phyloP scores from a whole-genome alignment of 345 rosid species.

The Eutrema yunnanense region DNA sequence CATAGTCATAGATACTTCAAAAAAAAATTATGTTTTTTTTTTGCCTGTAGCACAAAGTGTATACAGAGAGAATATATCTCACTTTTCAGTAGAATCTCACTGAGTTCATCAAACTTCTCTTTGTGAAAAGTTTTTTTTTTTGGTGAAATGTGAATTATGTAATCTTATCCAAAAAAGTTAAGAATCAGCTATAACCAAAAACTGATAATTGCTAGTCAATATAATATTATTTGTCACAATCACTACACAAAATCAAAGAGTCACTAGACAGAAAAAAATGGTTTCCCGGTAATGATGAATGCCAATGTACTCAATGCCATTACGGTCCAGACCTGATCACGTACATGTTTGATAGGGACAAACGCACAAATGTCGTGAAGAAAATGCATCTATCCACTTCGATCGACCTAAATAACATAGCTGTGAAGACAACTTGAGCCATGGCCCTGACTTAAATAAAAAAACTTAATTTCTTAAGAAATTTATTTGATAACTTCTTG shows the following conservation, averaged over 20 bases:
- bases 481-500: too few relatives aligned
- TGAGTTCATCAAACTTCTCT: constrained; percentile 13
- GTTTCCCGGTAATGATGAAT: neutral
- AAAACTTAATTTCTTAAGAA: too few relatives aligned
- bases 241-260: neutral
- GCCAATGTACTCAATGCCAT: neutral
- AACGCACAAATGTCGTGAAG: neutral
- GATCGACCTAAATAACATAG: too few relatives aligned
- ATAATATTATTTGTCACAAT: neutral
- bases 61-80: neutral
- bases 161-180: neutral
- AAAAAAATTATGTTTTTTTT: neutral
- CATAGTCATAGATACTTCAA: neutral
- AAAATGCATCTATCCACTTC: constrained; percentile 4
- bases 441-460: too few relatives aligned
- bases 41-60: constrained; percentile 17
- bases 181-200: constrained; percentile 1
- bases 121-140: neutral
- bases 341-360: neutral
- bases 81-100: constrained; percentile 2
- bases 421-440: too few relatives aligned
- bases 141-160: neutral
- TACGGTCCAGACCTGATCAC: neutral
- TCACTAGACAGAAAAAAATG: neutral
- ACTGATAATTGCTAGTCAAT: neutral